phyloP scores from a whole-genome alignment of 441 rosid genomes.

The Corymbia citriodora region DNA sequence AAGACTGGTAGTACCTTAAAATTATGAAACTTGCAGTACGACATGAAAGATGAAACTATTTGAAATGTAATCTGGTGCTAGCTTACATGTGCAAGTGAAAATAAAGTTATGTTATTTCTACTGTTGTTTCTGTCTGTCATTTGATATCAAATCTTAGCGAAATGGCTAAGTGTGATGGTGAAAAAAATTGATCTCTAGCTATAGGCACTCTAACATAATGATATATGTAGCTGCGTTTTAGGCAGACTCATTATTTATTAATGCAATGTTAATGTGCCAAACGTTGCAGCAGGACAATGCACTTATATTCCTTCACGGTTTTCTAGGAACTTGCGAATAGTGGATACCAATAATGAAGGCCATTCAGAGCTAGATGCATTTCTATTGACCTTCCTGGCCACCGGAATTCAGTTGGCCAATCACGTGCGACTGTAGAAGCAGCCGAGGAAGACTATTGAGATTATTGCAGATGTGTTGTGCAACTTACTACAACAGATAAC shows the following conservation, averaged over 20 bases:
- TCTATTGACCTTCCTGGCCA: slow-evolving; percentile 93
- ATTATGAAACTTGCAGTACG: neutral
- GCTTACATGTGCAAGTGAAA: neutral
- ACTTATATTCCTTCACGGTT: slow-evolving; percentile 78
- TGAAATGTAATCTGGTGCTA: neutral
- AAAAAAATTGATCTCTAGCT: neutral
- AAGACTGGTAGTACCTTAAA: neutral
- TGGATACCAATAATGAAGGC: slow-evolving; percentile 86
- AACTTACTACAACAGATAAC: slow-evolving; percentile 43
- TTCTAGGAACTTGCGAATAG: slow-evolving; percentile 86
- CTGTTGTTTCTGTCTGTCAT: neutral
- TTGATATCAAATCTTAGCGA: neutral
- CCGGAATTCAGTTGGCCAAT: slow-evolving; percentile 53
- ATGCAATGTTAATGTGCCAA: neutral
- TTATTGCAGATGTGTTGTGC: slow-evolving; percentile 35
- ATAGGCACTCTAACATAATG: neutral
- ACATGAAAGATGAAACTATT: neutral
- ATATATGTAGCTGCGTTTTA: neutral
- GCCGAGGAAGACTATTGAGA: slow-evolving; percentile 32
- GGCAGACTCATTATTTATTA: neutral
- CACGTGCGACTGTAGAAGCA: slow-evolving; percentile 16
- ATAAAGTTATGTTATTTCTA: neutral
- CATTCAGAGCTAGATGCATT: slow-evolving; percentile 74
- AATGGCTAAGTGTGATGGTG: neutral
- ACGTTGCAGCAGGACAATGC: slow-evolving; percentile 43